Evolutionary conservation across 2,329 filamentous ascomycete genomes (phyloP).

Genomic region (Fusarium sp.): DNA sequence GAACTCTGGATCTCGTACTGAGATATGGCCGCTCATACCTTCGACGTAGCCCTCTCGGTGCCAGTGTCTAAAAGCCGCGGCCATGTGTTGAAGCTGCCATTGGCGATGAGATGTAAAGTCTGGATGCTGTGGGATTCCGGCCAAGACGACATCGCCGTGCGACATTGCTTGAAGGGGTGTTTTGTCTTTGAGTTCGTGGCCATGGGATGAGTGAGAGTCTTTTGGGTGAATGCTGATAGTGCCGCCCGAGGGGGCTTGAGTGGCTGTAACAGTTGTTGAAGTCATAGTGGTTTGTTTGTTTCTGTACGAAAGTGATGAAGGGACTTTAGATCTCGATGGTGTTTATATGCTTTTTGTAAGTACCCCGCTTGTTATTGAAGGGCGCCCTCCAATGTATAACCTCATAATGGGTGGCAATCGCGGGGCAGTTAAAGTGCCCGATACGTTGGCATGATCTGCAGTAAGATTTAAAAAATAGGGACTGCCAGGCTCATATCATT

Average conservation of each 20-base stretch:
- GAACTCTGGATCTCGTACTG: conserved; percentile 71
- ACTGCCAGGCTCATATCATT: too few relatives aligned
- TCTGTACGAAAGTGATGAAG: not conserved
- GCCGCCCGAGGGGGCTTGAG: conserved; percentile 1
- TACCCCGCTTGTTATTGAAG: not conserved
- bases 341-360: not conserved
- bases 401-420: not conserved
- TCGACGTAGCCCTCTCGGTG: conserved; percentile 73
- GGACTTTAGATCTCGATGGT: not conserved
- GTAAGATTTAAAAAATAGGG: too few relatives aligned
- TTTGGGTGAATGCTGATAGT: conserved; percentile 29
- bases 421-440: not conserved
- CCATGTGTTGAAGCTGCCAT: conserved; percentile 67
- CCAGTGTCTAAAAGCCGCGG: conserved; percentile 75
- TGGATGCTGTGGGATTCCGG: conserved; percentile 41
- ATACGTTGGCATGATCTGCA: too few relatives aligned
- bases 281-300: conserved; percentile 9
- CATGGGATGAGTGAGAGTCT: conserved; percentile 28
- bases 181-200: conserved; percentile 40
- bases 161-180: conserved; percentile 45
- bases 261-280: conserved; percentile 10
- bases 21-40: conserved; percentile 76
- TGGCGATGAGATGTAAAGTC: conserved; percentile 43
- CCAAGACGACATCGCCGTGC: conserved; percentile 40
- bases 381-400: conserved; percentile 30